These are phyloP conservation scores for Dendrocalamus latiflorus DNA, from an alignment of 202 grass and related monocot genomes.

Conservation along the genomic window DNA sequence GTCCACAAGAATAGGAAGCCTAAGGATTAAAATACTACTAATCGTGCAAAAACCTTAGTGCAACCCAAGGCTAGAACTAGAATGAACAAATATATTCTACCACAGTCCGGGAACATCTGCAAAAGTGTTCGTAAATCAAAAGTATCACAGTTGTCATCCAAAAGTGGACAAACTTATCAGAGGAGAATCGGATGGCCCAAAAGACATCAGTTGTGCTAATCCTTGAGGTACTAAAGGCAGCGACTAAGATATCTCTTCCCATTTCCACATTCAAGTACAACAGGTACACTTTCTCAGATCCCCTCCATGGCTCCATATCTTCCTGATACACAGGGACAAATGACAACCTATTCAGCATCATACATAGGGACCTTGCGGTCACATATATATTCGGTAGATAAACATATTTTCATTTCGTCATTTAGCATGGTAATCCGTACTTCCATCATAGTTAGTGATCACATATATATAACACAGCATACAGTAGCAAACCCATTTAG, in stretches of 20 bases:
- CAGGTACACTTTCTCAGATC: background rate
- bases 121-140: background rate
- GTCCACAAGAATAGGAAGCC: background rate
- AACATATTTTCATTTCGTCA: background rate
- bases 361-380: background rate
- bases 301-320: background rate
- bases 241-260: background rate
- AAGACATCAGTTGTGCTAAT: background rate
- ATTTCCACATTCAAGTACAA: constrained; percentile 29
- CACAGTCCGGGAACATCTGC: background rate
- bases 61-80: background rate
- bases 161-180: background rate
- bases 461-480: constrained; percentile 26
- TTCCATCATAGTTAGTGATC: background rate
- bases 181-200: too few relatives aligned
- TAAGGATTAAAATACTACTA: background rate
- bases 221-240: background rate
- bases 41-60: background rate
- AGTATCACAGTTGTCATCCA: background rate
- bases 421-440: constrained; percentile 1
- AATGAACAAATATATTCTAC: too few relatives aligned
- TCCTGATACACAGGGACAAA: background rate
- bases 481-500: constrained; percentile 19
- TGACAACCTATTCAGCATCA: background rate
- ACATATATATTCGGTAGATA: background rate